Percentiles rank a stretch among this genome's conserved stretches.
Evolutionary conservation across 306 rosid species (phyloP).

Genomic region (Alnus glutinosa): DNA sequence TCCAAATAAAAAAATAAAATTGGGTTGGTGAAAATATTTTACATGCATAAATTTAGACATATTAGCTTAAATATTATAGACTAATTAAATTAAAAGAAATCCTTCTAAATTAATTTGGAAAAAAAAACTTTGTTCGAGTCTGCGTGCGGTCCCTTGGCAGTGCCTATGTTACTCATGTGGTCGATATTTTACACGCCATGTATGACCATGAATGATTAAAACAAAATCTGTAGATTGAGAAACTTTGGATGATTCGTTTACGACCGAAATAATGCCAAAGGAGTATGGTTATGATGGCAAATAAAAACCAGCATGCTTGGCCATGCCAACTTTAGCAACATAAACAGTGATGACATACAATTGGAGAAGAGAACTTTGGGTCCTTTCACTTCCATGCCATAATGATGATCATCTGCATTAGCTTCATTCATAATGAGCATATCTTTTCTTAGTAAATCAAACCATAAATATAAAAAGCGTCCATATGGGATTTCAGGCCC

Average conservation of each 20-base stretch:
- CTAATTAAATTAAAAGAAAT: too few relatives aligned
- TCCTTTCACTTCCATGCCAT: constrained; percentile 25
- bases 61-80: too few relatives aligned
- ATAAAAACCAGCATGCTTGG: constrained; percentile 35
- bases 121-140: neutral
- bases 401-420: constrained; percentile 20
- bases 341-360: constrained; percentile 14
- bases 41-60: too few relatives aligned
- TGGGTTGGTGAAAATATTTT: too few relatives aligned
- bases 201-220: constrained; percentile 3
- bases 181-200: constrained; percentile 24
- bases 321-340: constrained; percentile 22
- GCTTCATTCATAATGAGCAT: constrained; percentile 20
- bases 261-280: constrained; percentile 34
- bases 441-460: constrained; percentile 43
- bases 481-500: constrained; percentile 46
- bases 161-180: constrained; percentile 4
- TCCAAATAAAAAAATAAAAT: too few relatives aligned
- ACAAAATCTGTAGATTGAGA: constrained; percentile 25
- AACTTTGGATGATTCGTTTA: constrained; percentile 27
- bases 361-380: constrained; percentile 19
- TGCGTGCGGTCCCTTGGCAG: neutral
- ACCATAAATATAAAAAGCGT: constrained; percentile 56
- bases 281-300: constrained; percentile 28
- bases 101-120: too few relatives aligned